Percentiles rank a stretch among this genome's conserved stretches.
Conservation (phyloP, 768 basidiomycete species). For the Boletus coccyginus region DNA sequence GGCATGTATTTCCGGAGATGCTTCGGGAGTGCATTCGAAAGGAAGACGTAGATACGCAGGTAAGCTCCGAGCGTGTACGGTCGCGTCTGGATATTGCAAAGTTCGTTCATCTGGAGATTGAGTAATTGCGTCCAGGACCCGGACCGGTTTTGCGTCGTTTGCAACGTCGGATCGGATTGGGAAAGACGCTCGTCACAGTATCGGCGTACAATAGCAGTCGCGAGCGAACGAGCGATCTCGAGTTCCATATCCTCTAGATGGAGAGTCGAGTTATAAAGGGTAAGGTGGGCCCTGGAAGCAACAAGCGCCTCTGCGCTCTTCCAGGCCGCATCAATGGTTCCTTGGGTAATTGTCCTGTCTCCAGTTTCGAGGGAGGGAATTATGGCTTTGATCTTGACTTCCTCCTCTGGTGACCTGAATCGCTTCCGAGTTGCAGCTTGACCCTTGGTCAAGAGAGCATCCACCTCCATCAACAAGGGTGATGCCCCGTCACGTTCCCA, state of each 20-base stretch:
- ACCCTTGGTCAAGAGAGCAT: constrained; percentile 37
- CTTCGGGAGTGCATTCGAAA: constrained; percentile 37
- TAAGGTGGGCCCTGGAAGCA: constrained; percentile 21
- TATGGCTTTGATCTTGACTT: constrained; percentile 20
- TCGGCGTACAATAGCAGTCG: constrained; percentile 48
- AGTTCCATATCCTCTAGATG: constrained; percentile 51
- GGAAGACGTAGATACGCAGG: constrained; percentile 52
- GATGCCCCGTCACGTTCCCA: constrained; percentile 42
- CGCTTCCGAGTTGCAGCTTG: constrained; percentile 28
- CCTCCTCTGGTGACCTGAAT: constrained; percentile 21
- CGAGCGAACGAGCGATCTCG: constrained; percentile 56
- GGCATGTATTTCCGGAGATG: constrained; percentile 36
- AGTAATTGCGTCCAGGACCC: constrained; percentile 48
- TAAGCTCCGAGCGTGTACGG: constrained; percentile 53
- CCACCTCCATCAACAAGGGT: constrained; percentile 30
- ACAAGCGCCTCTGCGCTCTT: constrained; percentile 34
- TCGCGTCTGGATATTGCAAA: constrained; percentile 41
- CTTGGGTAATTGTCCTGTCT: constrained; percentile 33
- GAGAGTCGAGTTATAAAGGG: constrained; percentile 26
- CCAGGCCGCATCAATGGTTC: constrained; percentile 48
- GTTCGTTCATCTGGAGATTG: constrained; percentile 57
- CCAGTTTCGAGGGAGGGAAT: constrained; percentile 11
- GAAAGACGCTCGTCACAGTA: constrained; percentile 26
- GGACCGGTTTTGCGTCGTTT: constrained; percentile 1
- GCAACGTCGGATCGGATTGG: constrained; percentile 3